These are phyloP conservation scores for Suillus subalutaceus DNA, from an alignment of 768 basidiomycete species.

Conservation along the genomic window DNA sequence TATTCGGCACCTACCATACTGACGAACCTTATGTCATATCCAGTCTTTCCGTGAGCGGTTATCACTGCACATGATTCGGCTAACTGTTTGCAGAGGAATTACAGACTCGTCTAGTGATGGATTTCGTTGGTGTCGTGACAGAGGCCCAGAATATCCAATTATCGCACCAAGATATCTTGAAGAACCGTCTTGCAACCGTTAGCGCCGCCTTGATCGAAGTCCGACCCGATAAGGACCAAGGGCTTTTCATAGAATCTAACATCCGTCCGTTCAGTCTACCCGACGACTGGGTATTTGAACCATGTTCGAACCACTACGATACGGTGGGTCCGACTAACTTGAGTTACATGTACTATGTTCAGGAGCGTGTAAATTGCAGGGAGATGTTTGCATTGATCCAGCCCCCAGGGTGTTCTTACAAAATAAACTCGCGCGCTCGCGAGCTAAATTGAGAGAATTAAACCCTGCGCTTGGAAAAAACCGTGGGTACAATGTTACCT, in stretches of 20 bases:
- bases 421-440: slow-evolving; percentile 68
- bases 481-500: slow-evolving; percentile 44
- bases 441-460: slow-evolving; percentile 66
- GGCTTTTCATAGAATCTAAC: slow-evolving; percentile 74
- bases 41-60: slow-evolving; percentile 67
- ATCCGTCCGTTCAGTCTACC: slow-evolving; percentile 66
- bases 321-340: slow-evolving; percentile 47
- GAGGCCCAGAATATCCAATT: slow-evolving; percentile 63
- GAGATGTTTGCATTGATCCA: slow-evolving; percentile 63
- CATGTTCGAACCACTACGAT: slow-evolving; percentile 75
- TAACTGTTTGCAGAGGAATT: slow-evolving; percentile 54
- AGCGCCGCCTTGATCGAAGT: slow-evolving; percentile 54
- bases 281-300: slow-evolving; percentile 73
- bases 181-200: slow-evolving; percentile 48
- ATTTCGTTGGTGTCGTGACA: slow-evolving; percentile 55
- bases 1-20: slow-evolving; percentile 12
- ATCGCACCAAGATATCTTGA: slow-evolving; percentile 61
- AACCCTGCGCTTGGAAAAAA: slow-evolving; percentile 59
- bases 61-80: slow-evolving; percentile 1
- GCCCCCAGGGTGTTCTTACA: slow-evolving; percentile 79
- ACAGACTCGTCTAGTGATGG: slow-evolving; percentile 62
- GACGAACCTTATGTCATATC: slow-evolving; percentile 16
- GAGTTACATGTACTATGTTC: not conserved
- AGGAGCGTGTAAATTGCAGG: slow-evolving; percentile 16
- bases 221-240: slow-evolving; percentile 63